Percentiles rank a stretch among this genome's conserved stretches.
phyloP scores from a whole-genome alignment of 768 basidiomycete genomes.

The Dictyophora rubrovolvata region DNA sequence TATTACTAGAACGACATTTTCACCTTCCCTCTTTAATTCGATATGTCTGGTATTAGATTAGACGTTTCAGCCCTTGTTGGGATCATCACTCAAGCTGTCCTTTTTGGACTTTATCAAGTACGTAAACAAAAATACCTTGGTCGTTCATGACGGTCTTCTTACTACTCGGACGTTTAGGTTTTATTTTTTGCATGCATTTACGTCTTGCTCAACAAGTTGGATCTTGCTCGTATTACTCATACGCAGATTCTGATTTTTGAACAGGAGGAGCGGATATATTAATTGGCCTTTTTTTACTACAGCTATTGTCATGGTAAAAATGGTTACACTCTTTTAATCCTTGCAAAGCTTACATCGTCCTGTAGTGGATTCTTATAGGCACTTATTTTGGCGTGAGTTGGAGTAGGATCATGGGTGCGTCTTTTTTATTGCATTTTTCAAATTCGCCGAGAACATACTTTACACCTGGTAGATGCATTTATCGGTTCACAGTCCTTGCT shows the following conservation, averaged over 20 bases:
- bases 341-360: not conserved
- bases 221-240: not conserved
- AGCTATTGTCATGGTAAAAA: not conserved
- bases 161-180: not conserved
- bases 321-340: not conserved
- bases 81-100: not conserved
- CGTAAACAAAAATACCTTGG: too few relatives aligned
- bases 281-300: conserved; percentile 4
- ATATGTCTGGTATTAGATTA: not conserved
- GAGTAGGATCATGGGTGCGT: conserved; percentile 1
- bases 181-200: conserved; percentile 1
- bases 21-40: not conserved
- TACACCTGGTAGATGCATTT: not conserved
- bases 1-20: not conserved
- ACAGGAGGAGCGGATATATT: not conserved
- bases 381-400: not conserved
- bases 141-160: not conserved
- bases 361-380: conserved; percentile 2
- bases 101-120: conserved; percentile 1
- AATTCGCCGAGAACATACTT: not conserved
- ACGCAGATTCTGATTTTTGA: not conserved
- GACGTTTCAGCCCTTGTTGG: not conserved
- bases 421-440: not conserved
- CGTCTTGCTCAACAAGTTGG: not conserved
- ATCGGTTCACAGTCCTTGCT: not conserved